Conservation (phyloP, 1,284 basidiomycete species). For the Stygiomarasmius scandens region DNA sequence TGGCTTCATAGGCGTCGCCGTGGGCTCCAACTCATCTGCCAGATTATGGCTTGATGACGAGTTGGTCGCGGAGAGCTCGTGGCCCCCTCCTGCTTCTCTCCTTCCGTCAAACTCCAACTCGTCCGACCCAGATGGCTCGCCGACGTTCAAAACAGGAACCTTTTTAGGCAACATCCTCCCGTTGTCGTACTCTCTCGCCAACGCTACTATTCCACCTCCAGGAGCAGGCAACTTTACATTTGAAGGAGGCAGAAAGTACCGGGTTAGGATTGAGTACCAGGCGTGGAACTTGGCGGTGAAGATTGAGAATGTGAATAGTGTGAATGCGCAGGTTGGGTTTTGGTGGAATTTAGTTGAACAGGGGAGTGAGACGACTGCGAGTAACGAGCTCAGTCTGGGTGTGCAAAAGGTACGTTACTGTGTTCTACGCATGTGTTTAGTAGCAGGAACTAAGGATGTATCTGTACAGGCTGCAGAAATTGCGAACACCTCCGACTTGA, state of each 20-base stretch:
- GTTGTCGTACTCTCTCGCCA: constrained; percentile 20
- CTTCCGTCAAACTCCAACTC: neutral
- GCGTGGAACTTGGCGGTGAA: constrained; percentile 30
- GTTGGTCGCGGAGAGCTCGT: constrained; percentile 16
- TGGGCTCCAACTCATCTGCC: constrained; percentile 15
- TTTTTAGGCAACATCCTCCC: constrained; percentile 29
- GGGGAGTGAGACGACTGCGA: neutral
- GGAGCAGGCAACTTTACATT: constrained; percentile 26
- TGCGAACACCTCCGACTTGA: constrained; percentile 28
- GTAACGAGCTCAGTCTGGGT: neutral
- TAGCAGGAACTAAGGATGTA: neutral
- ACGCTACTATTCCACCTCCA: constrained; percentile 25
- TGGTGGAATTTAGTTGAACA: constrained; percentile 32
- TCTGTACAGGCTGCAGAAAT: constrained; percentile 24
- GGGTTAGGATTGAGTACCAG: constrained; percentile 28
- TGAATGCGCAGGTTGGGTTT: constrained; percentile 30
- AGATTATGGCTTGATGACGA: constrained; percentile 10
- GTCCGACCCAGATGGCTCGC: no score
- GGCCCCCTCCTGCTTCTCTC: constrained; percentile 14
- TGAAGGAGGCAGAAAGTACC: constrained; percentile 21
- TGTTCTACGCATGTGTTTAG: no score
- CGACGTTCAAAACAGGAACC: constrained; percentile 18
- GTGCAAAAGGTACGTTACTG: neutral
- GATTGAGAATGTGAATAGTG: constrained; percentile 29
- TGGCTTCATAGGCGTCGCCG: constrained; percentile 17